Conservation (phyloP, 2,329 filamentous ascomycete species). For the Stachybotrys elegans region DNA sequence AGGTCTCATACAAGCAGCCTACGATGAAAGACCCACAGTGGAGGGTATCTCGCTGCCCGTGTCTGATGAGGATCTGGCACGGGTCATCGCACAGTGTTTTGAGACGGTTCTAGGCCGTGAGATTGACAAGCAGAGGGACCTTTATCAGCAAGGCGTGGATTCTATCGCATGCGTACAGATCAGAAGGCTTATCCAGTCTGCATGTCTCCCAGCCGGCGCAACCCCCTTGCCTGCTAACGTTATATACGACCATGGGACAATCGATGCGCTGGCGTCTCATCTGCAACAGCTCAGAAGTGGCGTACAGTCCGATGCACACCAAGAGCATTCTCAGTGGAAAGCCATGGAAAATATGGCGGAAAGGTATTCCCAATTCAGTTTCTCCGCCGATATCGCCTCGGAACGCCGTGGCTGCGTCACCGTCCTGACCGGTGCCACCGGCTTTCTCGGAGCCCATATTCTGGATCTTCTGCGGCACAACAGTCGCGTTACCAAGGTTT, state of each 20-base stretch:
- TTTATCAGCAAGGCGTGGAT: constrained; percentile 56
- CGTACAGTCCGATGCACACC: not conserved
- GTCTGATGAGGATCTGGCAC: constrained; percentile 27
- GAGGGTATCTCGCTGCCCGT: constrained; percentile 10
- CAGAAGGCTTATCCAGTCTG: constrained; percentile 25
- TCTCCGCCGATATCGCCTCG: rapidly evolving
- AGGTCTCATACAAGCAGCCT: constrained; percentile 39
- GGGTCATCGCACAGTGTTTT: constrained; percentile 27
- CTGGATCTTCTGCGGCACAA: constrained; percentile 13
- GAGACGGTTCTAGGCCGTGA: constrained; percentile 20
- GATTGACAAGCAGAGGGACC: constrained; percentile 35
- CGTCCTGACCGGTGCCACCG: constrained; percentile 60
- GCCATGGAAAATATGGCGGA: constrained; percentile 6
- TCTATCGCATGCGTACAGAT: constrained; percentile 54
- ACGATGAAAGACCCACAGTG: constrained; percentile 19
- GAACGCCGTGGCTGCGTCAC: not conserved
- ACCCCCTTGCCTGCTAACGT: constrained; percentile 46
- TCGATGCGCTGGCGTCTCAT: constrained; percentile 25
- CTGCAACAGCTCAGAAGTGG: constrained; percentile 8
- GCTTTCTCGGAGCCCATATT: constrained; percentile 58
- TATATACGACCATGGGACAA: constrained; percentile 54
- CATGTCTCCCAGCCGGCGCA: constrained; percentile 10
- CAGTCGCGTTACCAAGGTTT: constrained; percentile 3
- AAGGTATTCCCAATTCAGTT: constrained; percentile 9
- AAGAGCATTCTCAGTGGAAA: not conserved